These are phyloP conservation scores for Boletales sp. DNA, from an alignment of 768 basidiomycete genomes.

Conservation along the genomic window DNA sequence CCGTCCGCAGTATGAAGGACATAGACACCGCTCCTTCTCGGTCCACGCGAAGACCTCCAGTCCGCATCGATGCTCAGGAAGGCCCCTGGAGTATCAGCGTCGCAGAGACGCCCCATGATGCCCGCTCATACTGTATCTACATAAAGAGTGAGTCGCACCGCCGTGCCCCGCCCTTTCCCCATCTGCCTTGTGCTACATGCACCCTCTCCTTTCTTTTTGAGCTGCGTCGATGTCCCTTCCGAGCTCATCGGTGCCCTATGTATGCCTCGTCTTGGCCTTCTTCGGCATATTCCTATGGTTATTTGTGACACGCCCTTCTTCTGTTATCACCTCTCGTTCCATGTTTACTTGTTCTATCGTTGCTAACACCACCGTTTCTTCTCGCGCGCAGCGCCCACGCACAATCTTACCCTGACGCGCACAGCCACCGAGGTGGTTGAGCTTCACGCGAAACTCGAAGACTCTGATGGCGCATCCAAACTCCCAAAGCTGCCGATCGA, in stretches of 20 bases:
- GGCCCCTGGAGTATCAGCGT: conserved; percentile 88
- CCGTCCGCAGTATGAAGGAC: conserved; percentile 40
- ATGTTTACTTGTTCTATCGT: conserved; percentile 12
- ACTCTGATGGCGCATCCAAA: conserved; percentile 51
- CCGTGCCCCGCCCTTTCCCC: conserved; percentile 22
- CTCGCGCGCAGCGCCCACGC: conserved; percentile 65
- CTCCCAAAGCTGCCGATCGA: conserved; percentile 65
- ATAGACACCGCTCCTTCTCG: conserved; percentile 42
- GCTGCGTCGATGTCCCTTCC: conserved; percentile 21
- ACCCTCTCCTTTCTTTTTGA: conserved; percentile 17
- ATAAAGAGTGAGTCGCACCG: conserved; percentile 71
- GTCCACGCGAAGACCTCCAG: conserved; percentile 44
- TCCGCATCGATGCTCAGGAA: conserved; percentile 70
- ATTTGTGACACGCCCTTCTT: conserved; percentile 12
- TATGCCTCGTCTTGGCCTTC: conserved; percentile 14
- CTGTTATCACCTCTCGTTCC: conserved; percentile 15
- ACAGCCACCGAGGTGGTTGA: conserved; percentile 74
- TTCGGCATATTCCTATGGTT: conserved; percentile 10
- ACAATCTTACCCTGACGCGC: conserved; percentile 84
- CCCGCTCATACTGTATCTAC: conserved; percentile 71
- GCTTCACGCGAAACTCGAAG: conserved; percentile 76
- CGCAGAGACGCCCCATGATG: conserved; percentile 77
- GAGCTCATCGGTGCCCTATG: conserved; percentile 22
- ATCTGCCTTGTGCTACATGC: conserved; percentile 15
- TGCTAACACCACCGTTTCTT: conserved; percentile 29